Percentiles rank a stretch among this genome's conserved stretches.
These are phyloP conservation scores for Barnettozyma siamensis DNA, from an alignment of 805 yeast genomes.

Conservation along the genomic window DNA sequence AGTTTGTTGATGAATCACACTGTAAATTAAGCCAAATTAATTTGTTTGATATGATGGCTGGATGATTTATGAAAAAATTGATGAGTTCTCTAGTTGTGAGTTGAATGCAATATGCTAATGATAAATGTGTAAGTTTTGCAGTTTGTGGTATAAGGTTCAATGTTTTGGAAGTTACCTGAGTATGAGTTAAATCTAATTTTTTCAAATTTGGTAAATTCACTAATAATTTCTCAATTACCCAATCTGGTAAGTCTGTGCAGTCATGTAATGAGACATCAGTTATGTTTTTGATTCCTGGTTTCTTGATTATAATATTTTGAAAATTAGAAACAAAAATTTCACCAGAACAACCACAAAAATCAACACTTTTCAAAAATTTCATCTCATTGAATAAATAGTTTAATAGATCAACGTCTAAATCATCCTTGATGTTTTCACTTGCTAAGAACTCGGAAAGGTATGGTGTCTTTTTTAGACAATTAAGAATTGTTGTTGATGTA, in stretches of 20 bases:
- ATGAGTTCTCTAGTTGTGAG: slow-evolving; percentile 68
- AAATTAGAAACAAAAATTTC: slow-evolving; percentile 56
- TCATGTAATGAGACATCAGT: slow-evolving; percentile 69
- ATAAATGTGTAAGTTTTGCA: slow-evolving; percentile 66
- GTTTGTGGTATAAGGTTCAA: slow-evolving; percentile 48
- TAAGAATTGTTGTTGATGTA: slow-evolving; percentile 62
- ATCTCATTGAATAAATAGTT: slow-evolving; percentile 47
- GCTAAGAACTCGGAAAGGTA: slow-evolving; percentile 75
- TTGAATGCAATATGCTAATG: slow-evolving; percentile 58
- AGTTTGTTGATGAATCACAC: slow-evolving; percentile 56
- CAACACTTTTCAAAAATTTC: slow-evolving; percentile 59
- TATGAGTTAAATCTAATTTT: slow-evolving; percentile 75
- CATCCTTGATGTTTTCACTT: slow-evolving; percentile 80
- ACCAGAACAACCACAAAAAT: slow-evolving; percentile 85
- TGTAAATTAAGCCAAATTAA: slow-evolving; percentile 64
- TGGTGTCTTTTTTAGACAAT: slow-evolving; percentile 57
- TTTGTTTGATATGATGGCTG: slow-evolving; percentile 44
- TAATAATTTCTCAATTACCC: slow-evolving; percentile 49
- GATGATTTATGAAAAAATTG: slow-evolving; percentile 66
- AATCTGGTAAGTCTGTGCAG: slow-evolving; percentile 68
- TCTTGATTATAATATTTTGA: slow-evolving; percentile 29
- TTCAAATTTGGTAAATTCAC: slow-evolving; percentile 52
- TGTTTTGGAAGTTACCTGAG: slow-evolving; percentile 63
- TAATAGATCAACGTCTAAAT: slow-evolving; percentile 57
- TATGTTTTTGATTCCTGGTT: slow-evolving; percentile 18